These are phyloP conservation scores for Silene conica DNA, from an alignment of 148 eudicot species.

Conservation along the genomic window DNA sequence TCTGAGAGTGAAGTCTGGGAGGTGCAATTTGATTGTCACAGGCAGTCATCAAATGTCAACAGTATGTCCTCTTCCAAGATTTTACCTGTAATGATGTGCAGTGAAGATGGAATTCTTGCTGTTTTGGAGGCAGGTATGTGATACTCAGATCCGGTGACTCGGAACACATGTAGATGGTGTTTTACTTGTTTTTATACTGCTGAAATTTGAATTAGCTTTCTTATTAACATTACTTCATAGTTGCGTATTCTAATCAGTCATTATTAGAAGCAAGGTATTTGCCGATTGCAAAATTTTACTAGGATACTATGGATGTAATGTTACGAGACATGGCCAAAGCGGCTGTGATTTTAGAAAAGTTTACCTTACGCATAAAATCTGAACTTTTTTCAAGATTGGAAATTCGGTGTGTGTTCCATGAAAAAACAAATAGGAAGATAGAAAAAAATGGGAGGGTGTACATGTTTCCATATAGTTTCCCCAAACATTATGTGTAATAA, in stretches of 20 bases:
- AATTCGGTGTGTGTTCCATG: not conserved
- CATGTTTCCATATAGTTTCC: too few species aligned
- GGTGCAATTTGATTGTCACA: conserved; percentile 74
- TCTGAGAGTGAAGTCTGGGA: conserved; percentile 96
- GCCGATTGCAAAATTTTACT: too few species aligned
- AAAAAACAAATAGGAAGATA: too few species aligned
- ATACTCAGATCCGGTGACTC: not conserved
- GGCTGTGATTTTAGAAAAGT: not conserved
- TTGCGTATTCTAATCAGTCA: not conserved
- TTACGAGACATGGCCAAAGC: not conserved
- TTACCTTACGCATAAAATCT: not conserved
- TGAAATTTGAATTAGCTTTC: not conserved
- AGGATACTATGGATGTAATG: not conserved
- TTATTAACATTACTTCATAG: not conserved
- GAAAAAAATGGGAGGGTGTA: too few species aligned
- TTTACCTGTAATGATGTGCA: conserved; percentile 86
- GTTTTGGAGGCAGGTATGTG: conserved; percentile 68
- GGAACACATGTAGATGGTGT: conserved; percentile 7
- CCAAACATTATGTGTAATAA: too few species aligned
- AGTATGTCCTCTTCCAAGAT: conserved; percentile 54
- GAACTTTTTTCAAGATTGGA: not conserved
- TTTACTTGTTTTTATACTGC: not conserved
- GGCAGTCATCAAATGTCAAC: conserved; percentile 46
- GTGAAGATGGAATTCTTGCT: conserved; percentile 94
- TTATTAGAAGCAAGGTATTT: too few species aligned